Conservation (phyloP, 2,329 filamentous ascomycete species). For the Myriosclerotinia duriaeana region DNA sequence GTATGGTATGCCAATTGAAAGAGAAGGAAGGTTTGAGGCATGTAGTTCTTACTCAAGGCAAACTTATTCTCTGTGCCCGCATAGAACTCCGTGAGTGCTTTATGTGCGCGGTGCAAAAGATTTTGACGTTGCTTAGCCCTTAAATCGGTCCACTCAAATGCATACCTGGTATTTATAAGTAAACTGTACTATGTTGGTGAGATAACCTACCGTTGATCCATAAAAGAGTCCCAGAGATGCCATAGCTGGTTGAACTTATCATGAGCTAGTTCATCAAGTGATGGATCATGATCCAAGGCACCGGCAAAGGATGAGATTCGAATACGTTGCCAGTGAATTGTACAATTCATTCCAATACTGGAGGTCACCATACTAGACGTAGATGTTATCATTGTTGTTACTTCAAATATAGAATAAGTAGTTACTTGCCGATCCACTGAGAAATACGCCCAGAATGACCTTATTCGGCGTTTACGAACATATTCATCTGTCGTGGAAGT, state of each 20-base stretch:
- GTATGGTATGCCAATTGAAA: conserved; percentile 13
- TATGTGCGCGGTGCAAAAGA: conserved; percentile 2
- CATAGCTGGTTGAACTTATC: conserved; percentile 26
- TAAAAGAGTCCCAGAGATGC: conserved; percentile 31
- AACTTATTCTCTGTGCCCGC: background rate
- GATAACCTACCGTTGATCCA: conserved; percentile 26
- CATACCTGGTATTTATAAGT: conserved; percentile 1
- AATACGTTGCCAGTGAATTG: conserved; percentile 29
- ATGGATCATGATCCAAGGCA: conserved; percentile 5
- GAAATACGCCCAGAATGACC: conserved; percentile 30
- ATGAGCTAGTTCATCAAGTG: conserved; percentile 26
- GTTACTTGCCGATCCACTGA: conserved; percentile 27
- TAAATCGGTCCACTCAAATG: background rate
- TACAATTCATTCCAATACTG: conserved; percentile 29
- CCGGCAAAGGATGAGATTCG: conserved; percentile 19
- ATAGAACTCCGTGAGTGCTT: conserved; percentile 10
- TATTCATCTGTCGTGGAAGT: background rate
- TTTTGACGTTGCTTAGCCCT: conserved; percentile 1
- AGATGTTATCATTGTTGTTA: background rate
- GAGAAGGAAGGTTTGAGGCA: conserved; percentile 14
- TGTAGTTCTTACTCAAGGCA: conserved; percentile 5
- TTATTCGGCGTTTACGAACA: conserved; percentile 19
- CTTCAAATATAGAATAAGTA: background rate
- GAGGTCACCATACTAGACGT: conserved; percentile 24
- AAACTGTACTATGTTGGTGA: background rate